Evolutionary conservation across 345 rosid genomes (phyloP).

Genomic region (Syzygium aromaticum): DNA sequence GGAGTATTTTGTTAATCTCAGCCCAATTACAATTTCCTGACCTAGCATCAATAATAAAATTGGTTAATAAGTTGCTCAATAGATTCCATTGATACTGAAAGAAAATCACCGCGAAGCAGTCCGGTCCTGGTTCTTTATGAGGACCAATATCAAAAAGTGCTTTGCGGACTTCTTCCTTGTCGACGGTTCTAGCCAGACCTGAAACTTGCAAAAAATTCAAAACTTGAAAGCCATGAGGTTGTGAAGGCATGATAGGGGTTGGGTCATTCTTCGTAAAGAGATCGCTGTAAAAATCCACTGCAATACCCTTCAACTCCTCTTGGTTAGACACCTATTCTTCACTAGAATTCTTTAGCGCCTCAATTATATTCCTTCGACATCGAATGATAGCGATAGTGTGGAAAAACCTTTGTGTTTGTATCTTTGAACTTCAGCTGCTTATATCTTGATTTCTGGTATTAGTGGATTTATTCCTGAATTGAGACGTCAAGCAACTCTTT

Average conservation of each 20-base stretch:
- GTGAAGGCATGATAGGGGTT: too few relatives aligned
- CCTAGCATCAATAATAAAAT: background rate
- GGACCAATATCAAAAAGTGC: background rate
- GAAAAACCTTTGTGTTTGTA: too few relatives aligned
- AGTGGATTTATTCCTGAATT: too few relatives aligned
- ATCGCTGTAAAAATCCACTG: too few relatives aligned
- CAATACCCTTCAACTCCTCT: too few relatives aligned
- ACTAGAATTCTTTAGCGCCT: too few relatives aligned
- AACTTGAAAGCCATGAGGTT: too few relatives aligned
- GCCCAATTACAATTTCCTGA: background rate
- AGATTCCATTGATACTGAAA: background rate
- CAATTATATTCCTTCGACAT: too few relatives aligned
- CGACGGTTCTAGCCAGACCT: background rate
- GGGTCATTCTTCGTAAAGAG: too few relatives aligned
- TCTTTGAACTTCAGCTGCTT: background rate
- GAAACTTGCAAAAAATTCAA: background rate
- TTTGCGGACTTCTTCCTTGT: background rate
- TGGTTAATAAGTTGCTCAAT: background rate
- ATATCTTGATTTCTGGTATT: background rate
- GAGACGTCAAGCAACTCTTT: too few relatives aligned
- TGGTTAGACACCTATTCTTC: too few relatives aligned
- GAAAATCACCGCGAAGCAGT: background rate
- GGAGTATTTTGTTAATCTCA: background rate
- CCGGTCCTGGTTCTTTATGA: background rate
- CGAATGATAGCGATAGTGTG: too few relatives aligned